Evolutionary conservation across 306 rosid genomes (phyloP).

Genomic region (Lagenaria siceraria): DNA sequence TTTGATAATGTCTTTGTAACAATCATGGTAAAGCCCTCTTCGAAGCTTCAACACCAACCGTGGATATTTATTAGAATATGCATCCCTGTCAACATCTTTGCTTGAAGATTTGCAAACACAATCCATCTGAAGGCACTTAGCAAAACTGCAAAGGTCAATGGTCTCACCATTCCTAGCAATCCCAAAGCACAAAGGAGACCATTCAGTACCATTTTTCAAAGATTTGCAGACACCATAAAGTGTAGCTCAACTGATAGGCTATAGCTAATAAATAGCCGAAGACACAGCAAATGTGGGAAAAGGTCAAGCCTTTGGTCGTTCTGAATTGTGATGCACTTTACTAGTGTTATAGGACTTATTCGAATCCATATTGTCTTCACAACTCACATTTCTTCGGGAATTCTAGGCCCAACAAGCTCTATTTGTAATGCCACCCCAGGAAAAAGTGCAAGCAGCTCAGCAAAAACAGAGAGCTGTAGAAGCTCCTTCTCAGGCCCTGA

Average conservation of each 20-base stretch:
- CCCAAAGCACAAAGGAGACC: slow-evolving; percentile 17
- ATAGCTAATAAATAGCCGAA: background rate
- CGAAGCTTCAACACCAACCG: slow-evolving; percentile 50
- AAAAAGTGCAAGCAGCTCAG: slow-evolving; percentile 64
- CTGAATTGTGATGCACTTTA: background rate
- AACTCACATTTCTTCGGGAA: slow-evolving; percentile 62
- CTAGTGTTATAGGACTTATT: background rate
- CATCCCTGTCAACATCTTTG: slow-evolving; percentile 16
- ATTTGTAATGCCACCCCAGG: slow-evolving; percentile 47
- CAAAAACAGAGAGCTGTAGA: slow-evolving; percentile 65
- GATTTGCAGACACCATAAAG: background rate
- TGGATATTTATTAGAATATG: slow-evolving; percentile 16
- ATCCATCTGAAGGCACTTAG: slow-evolving; percentile 35
- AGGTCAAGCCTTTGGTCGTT: background rate
- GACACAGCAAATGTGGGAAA: background rate
- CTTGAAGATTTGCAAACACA: slow-evolving; percentile 52
- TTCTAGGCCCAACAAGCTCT: slow-evolving; percentile 74
- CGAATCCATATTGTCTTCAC: background rate
- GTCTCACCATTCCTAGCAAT: slow-evolving; percentile 64
- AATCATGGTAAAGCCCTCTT: slow-evolving; percentile 73
- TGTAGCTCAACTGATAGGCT: background rate
- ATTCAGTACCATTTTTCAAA: background rate
- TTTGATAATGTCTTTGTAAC: slow-evolving; percentile 49
- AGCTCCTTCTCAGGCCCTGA: slow-evolving; percentile 90
- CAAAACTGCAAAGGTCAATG: slow-evolving; percentile 35